Evolutionary conservation across 1,284 basidiomycete species (phyloP), one percentile per base, ranked within the genome.

Genomic region (Thecaphora frezii): DNA sequence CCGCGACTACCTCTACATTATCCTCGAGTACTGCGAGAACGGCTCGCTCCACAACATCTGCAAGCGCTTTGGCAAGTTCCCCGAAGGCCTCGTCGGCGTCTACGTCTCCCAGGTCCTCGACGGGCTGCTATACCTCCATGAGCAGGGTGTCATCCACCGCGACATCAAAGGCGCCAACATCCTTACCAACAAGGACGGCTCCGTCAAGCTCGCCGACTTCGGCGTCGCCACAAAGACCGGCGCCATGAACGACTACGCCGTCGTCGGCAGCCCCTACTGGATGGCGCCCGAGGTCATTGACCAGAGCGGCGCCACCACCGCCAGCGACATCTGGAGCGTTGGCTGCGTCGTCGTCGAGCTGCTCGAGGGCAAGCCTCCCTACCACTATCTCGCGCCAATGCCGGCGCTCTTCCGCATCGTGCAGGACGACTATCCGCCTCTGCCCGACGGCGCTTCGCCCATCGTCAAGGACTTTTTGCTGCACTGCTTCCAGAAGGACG

Each of bases 1-100:
- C 50, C 86, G 87, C 54, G 90, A 97, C 76, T 92, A 87, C 78
- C 83, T 97, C 61, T 96, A 94, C 81, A 97, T 98, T 81, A 92
- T 98, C 66, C 85, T 97, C 52, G 93, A 97, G 87, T 94, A 93
- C 78, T 97, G 94, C 83, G 94, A 98, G 83, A 98, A 98, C 74
- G 94, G 94, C 22, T 96, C 92, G 4, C 83, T 98, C 14, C 90
- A 96, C 78, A 89, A 89, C 61, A 97, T 97, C 71, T 89, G 89
- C 81, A 97, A 97, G 81, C 88, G 90, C 51, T 97, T 97, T 80
- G 94, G 94, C 66, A 96, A 97, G 82, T 97, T 97, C 76, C 94
- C 94, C 0, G 94, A 98, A 80, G 89, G 87, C 63, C 86, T 97
- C 30, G 94, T 97, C 40, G 93, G 90, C 1, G 91, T 97, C 12